A percentile compares a stretch with the other conserved stretches of the same genome.
Evolutionary conservation across 2,329 filamentous ascomycete species (phyloP).

Genomic region (Aschersonia sp.): DNA sequence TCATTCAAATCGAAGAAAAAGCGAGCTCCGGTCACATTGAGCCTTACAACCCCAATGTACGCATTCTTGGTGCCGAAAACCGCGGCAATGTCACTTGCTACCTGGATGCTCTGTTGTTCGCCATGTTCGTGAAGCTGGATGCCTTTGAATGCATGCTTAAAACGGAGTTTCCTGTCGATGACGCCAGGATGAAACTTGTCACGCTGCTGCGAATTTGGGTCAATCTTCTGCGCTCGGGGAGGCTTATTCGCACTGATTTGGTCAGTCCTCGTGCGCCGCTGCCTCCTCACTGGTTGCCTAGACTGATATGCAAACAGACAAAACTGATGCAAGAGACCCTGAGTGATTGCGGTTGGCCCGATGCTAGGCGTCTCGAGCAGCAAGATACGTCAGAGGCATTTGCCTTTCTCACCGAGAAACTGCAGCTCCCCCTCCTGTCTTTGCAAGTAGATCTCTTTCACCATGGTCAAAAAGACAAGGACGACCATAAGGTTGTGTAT

Average conservation of each 20-base stretch:
- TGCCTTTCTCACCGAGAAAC: conserved; percentile 79
- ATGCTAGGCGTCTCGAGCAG: conserved; percentile 63
- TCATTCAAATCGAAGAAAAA: conserved; percentile 67
- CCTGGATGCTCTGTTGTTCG: conserved; percentile 78
- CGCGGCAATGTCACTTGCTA: conserved; percentile 84
- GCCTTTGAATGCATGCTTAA: conserved; percentile 90
- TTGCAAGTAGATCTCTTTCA: conserved; percentile 93
- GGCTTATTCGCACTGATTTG: conserved; percentile 73
- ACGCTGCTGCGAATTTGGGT: conserved; percentile 79
- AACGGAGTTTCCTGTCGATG: conserved; percentile 55
- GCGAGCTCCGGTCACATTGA: conserved; percentile 68
- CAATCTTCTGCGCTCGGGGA: conserved; percentile 75
- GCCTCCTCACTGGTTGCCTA: neutral
- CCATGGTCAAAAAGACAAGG: conserved; percentile 68
- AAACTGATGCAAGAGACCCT: conserved; percentile 70
- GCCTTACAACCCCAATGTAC: conserved; percentile 55
- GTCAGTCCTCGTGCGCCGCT: conserved; percentile 28
- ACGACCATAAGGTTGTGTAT: conserved; percentile 91
- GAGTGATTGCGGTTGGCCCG: conserved; percentile 76
- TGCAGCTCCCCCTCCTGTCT: conserved; percentile 76
- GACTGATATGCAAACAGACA: conserved; percentile 37
- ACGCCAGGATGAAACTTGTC: conserved; percentile 57
- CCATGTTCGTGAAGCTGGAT: conserved; percentile 85
- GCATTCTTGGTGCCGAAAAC: conserved; percentile 77
- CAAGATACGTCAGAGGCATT: conserved; percentile 96